Evolutionary conservation across 192 early-diverging fungal species (phyloP).

Genomic region (Geranomyces michiganensis): DNA sequence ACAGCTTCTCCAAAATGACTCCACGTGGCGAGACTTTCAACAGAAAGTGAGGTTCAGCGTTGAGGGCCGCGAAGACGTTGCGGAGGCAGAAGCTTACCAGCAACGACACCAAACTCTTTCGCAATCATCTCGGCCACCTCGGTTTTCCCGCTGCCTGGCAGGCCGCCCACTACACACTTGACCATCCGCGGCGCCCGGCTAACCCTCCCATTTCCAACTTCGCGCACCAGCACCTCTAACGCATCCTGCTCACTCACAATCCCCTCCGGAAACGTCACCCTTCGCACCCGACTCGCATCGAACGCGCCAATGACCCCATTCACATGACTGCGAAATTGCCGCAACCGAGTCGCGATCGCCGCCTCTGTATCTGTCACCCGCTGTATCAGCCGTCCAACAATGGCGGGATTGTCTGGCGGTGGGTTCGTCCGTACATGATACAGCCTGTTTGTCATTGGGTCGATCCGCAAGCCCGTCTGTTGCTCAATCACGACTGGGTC

Average conservation of each 20-base stretch:
- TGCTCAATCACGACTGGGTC: slow-evolving; percentile 46
- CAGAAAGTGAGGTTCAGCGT: not conserved
- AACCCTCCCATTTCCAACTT: slow-evolving; percentile 32
- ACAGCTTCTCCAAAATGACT: slow-evolving; percentile 49
- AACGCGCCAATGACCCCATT: slow-evolving; percentile 17
- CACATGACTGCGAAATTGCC: slow-evolving; percentile 34
- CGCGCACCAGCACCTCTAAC: slow-evolving; percentile 25
- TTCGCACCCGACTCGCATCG: slow-evolving; percentile 14
- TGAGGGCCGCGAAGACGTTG: not conserved
- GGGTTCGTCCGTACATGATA: slow-evolving; percentile 45
- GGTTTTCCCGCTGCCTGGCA: slow-evolving; percentile 53
- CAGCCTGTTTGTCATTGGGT: slow-evolving; percentile 46
- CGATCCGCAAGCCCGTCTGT: slow-evolving; percentile 36
- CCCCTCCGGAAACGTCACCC: slow-evolving; percentile 36
- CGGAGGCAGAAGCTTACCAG: slow-evolving; percentile 34
- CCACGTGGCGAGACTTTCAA: slow-evolving; percentile 52
- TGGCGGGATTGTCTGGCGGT: slow-evolving; percentile 35
- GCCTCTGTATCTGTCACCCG: slow-evolving; percentile 35
- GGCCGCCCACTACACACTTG: slow-evolving; percentile 43
- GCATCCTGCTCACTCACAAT: slow-evolving; percentile 37
- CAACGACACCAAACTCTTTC: slow-evolving; percentile 46
- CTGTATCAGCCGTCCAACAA: slow-evolving; percentile 44
- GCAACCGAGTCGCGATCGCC: slow-evolving; percentile 24
- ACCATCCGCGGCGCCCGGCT: slow-evolving; percentile 49
- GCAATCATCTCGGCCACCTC: slow-evolving; percentile 43